phyloP scores from a whole-genome alignment of 148 eudicot genomes.

The Nyssa sinensis region DNA sequence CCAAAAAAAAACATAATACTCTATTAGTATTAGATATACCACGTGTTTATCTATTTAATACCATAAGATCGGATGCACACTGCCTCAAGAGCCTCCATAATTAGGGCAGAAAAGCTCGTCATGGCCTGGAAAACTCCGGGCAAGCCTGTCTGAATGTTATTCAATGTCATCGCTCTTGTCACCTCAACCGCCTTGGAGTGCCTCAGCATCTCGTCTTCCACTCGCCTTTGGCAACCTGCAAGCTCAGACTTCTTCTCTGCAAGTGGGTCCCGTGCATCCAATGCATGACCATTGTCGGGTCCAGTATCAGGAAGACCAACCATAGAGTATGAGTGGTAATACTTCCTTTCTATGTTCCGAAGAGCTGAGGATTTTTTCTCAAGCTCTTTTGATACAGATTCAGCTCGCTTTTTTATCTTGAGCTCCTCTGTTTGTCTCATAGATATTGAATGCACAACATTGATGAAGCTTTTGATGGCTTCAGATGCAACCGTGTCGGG shows the following conservation, averaged over 20 bases:
- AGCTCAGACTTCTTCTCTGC: slow-evolving; percentile 80
- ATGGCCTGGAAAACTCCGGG: slow-evolving; percentile 95
- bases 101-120: slow-evolving; percentile 84
- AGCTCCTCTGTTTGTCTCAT: slow-evolving; percentile 73
- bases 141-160: slow-evolving; percentile 87
- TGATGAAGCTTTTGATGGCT: slow-evolving; percentile 92
- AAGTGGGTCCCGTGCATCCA: slow-evolving; percentile 89
- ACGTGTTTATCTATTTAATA: slow-evolving; percentile 42
- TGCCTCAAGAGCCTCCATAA: slow-evolving; percentile 63
- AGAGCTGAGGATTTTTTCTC: slow-evolving; percentile 85
- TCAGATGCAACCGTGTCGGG: slow-evolving; percentile 93
- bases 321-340: slow-evolving; percentile 81
- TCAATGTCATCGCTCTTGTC: slow-evolving; percentile 91
- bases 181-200: slow-evolving; percentile 92
- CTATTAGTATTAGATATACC: slow-evolving; percentile 12
- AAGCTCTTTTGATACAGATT: slow-evolving; percentile 76
- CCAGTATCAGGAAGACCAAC: slow-evolving; percentile 74
- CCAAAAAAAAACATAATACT: slow-evolving; percentile 14
- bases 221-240: slow-evolving; percentile 70
- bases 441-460: slow-evolving; percentile 78
- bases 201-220: slow-evolving; percentile 84
- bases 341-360: slow-evolving; percentile 81
- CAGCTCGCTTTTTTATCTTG: slow-evolving; percentile 71
- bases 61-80: slow-evolving; percentile 82
- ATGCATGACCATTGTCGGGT: slow-evolving; percentile 53